Percentiles rank a stretch among this genome's conserved stretches.
phyloP scores from a whole-genome alignment of 2,329 filamentous ascomycete genomes.

The Aaosphaeria arxii region DNA sequence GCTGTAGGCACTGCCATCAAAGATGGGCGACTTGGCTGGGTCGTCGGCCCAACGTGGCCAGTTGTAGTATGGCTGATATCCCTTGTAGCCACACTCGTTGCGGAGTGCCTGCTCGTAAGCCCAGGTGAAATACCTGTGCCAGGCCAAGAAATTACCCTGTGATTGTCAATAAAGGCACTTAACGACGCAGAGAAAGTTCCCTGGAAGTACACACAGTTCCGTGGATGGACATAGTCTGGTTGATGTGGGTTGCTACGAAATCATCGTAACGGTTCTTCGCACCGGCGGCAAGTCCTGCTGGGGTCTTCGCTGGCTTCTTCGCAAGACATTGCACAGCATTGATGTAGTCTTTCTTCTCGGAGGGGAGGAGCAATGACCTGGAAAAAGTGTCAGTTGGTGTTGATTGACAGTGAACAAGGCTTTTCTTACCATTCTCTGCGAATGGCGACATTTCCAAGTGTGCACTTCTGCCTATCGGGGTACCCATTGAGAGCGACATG shows the following conservation, averaged over 20 bases:
- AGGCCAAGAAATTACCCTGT: slow-evolving; percentile 33
- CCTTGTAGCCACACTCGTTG: slow-evolving; percentile 43
- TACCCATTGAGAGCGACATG: slow-evolving; percentile 22
- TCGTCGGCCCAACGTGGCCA: slow-evolving; percentile 50
- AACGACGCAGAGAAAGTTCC: background rate
- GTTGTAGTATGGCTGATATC: slow-evolving; percentile 50
- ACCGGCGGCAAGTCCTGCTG: slow-evolving; percentile 22
- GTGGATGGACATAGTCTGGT: slow-evolving; percentile 32
- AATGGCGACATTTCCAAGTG: slow-evolving; percentile 36
- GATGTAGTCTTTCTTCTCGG: slow-evolving; percentile 33
- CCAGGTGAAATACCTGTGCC: slow-evolving; percentile 45
- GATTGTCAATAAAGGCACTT: background rate
- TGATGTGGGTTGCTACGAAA: slow-evolving; percentile 37
- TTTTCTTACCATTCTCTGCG: slow-evolving; percentile 43
- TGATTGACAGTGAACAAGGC: background rate
- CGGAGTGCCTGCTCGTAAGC: slow-evolving; percentile 41
- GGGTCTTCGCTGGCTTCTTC: slow-evolving; percentile 25
- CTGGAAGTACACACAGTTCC: slow-evolving; percentile 22
- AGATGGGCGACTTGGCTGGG: slow-evolving; percentile 48
- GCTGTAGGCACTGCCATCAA: slow-evolving; percentile 53
- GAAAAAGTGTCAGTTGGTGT: slow-evolving; percentile 1
- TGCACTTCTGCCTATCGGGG: slow-evolving; percentile 28
- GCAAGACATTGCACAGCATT: slow-evolving; percentile 35
- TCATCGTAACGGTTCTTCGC: slow-evolving; percentile 35
- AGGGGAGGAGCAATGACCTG: slow-evolving; percentile 19